A percentile compares a stretch with the other conserved stretches of the same genome.
Conservation (phyloP, 345 rosid genomes). For the Aegle marmelos region DNA sequence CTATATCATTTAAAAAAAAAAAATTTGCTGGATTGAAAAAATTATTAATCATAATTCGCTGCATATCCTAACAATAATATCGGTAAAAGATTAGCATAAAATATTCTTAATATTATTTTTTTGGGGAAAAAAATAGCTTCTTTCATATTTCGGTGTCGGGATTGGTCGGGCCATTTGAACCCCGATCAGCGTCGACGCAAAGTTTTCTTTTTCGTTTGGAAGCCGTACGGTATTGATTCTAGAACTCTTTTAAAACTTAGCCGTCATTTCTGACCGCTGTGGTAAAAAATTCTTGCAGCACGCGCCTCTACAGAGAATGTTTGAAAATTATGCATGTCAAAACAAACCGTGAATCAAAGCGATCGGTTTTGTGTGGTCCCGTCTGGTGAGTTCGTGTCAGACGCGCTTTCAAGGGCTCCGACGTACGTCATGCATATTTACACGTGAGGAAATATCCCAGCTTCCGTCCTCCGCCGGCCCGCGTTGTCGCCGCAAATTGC, state of each 20-base stretch:
- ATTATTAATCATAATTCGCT: too few species aligned
- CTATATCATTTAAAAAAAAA: too few species aligned
- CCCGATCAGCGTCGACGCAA: neutral
- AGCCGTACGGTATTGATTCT: neutral
- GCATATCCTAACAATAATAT: too few species aligned
- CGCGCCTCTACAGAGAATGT: conserved; percentile 1
- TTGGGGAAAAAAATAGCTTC: too few species aligned
- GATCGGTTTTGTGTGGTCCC: neutral
- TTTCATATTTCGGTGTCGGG: too few species aligned
- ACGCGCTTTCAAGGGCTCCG: neutral
- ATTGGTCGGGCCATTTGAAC: neutral
- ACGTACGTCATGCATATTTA: neutral
- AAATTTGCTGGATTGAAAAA: too few species aligned
- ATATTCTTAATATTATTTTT: too few species aligned
- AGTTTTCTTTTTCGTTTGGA: neutral
- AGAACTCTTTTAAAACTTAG: neutral
- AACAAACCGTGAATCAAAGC: neutral
- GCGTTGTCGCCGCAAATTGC: neutral
- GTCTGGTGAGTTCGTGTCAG: neutral
- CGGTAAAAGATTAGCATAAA: too few species aligned
- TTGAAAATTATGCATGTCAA: neutral
- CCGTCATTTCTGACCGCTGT: neutral
- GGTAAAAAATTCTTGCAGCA: too few species aligned
- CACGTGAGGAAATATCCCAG: neutral
- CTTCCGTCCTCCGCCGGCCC: neutral